Conservation (phyloP, 768 basidiomycete genomes). For the Rhodotorula diobovata region DNA sequence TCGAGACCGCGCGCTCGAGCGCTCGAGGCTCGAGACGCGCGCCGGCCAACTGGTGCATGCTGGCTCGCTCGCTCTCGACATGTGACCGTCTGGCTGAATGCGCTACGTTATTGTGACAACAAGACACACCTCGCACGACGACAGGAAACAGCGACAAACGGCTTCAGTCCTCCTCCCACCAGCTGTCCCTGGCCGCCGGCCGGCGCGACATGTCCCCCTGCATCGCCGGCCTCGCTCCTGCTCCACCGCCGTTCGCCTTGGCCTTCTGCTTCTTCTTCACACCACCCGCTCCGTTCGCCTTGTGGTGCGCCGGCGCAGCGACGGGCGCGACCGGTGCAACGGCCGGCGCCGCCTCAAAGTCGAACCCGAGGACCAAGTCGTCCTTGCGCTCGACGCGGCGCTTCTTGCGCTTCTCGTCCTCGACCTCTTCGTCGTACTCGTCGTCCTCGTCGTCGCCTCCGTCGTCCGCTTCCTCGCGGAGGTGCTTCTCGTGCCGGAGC, state of each 20-base stretch:
- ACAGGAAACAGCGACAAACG: background rate
- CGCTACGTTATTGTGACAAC: background rate
- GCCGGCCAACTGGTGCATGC: background rate
- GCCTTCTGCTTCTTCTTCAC: slow-evolving; percentile 19
- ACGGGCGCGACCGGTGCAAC: background rate
- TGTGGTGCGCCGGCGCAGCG: background rate
- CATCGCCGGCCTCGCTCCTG: slow-evolving; percentile 5
- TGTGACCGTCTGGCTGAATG: background rate
- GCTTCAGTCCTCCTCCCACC: slow-evolving; percentile 34
- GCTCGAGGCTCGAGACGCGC: background rate
- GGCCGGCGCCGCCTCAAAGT: slow-evolving; percentile 12
- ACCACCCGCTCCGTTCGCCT: background rate
- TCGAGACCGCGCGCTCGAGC: too few relatives aligned
- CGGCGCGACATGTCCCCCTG: slow-evolving; percentile 19
- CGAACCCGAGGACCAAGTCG: slow-evolving; percentile 35
- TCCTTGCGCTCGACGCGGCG: slow-evolving; percentile 30
- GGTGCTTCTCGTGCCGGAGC: slow-evolving; percentile 17
- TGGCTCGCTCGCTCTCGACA: too few relatives aligned
- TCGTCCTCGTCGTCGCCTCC: slow-evolving; percentile 11
- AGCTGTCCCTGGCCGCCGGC: slow-evolving; percentile 15
- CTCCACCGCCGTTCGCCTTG: background rate
- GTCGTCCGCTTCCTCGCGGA: slow-evolving; percentile 1
- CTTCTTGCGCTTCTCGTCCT: slow-evolving; percentile 30
- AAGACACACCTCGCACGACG: background rate
- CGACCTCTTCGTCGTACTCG: slow-evolving; percentile 17